Base-by-base conservation (phyloP, 306 rosid genomes). In the Acacia acuminata region DNA sequence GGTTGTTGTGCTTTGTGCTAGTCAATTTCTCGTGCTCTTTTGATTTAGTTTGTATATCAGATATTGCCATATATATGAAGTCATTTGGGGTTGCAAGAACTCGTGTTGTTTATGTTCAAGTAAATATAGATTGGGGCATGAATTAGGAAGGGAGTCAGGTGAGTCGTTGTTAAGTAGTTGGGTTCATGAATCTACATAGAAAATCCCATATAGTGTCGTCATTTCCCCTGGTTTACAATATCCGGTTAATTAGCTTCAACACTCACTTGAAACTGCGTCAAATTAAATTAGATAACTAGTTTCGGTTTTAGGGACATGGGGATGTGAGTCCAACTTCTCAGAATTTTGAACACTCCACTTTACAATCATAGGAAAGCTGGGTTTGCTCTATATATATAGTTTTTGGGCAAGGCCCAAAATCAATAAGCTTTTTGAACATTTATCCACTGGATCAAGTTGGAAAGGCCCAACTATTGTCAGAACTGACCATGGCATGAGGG, bases 241-340 rank as follows among this genome's bases (percentile, higher is more conserved):
- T 45, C 66, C 17, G 7, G 73, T 2, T 55, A 2, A 30, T 17
- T 48, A 30, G 32, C 32, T 30, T 79, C 25, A 61, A 20, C 58
- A 40, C 75, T 22, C 34, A 16, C 74, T 75, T 75, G 73, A 79
- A 68, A 4, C 25, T 1, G 7, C 24, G 44, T 68, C 5, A 24
- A 12, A 27, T 14, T 15, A 14, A 12, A 27, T 6, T 15, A 14
- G n/a, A 32, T 65, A 50, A 50, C n/a, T 50, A 65, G 43, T 65
- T 32, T 64, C 75, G 64, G 56, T 16, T 50, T 50, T 16, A 50
- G 61, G 24, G 10, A 16, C n/a, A 17, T 12, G 58, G 34, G 43
- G 76, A 70, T 75, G 63, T 24, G 81, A 34, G 71, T 12, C 25
- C 3, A 78, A 25, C 81, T 68, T 82, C 71, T 30, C 15, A 20